Percentiles rank a stretch among this genome's conserved stretches.
phyloP scores from a whole-genome alignment of 495 filamentous ascomycete genomes.

The Penicillium desertorum region DNA sequence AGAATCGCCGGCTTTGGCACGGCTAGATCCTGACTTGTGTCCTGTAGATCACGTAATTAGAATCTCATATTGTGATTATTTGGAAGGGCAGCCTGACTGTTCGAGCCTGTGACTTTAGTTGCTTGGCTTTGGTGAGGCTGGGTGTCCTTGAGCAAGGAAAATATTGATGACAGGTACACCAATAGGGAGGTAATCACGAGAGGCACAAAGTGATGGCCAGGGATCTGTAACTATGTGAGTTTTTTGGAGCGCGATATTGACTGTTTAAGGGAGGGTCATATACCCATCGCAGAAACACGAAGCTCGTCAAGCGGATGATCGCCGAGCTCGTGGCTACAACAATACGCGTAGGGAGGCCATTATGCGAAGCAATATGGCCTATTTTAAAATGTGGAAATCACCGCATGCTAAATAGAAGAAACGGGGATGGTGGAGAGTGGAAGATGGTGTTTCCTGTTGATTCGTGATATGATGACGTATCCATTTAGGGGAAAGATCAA shows the following conservation, averaged over 20 bases:
- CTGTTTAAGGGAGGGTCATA: constrained; percentile 13
- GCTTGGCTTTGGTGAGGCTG: constrained; percentile 6
- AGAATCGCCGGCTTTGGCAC: constrained; percentile 26
- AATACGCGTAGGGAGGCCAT: constrained; percentile 34
- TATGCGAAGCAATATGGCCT: constrained; percentile 4
- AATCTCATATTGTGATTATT: background rate
- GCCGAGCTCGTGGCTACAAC: constrained; percentile 56
- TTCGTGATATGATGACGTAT: constrained; percentile 7
- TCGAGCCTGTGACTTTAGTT: constrained; percentile 2
- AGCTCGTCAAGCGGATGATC: constrained; percentile 58
- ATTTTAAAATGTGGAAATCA: background rate
- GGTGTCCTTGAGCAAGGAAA: constrained; percentile 30
- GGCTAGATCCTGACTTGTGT: background rate
- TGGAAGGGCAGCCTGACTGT: constrained; percentile 4
- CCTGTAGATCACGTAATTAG: constrained; percentile 5
- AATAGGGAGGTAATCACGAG: constrained; percentile 68
- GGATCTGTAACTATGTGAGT: constrained; percentile 51
- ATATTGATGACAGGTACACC: constrained; percentile 69
- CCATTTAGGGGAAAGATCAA: background rate
- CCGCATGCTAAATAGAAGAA: background rate
- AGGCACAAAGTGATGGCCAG: constrained; percentile 60
- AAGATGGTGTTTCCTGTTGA: background rate
- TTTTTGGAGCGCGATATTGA: background rate
- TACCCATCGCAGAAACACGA: constrained; percentile 89
- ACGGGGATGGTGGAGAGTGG: background rate